phyloP scores from a whole-genome alignment of 2,329 filamentous ascomycete species.

The Ascochyta clinopodiicola region DNA sequence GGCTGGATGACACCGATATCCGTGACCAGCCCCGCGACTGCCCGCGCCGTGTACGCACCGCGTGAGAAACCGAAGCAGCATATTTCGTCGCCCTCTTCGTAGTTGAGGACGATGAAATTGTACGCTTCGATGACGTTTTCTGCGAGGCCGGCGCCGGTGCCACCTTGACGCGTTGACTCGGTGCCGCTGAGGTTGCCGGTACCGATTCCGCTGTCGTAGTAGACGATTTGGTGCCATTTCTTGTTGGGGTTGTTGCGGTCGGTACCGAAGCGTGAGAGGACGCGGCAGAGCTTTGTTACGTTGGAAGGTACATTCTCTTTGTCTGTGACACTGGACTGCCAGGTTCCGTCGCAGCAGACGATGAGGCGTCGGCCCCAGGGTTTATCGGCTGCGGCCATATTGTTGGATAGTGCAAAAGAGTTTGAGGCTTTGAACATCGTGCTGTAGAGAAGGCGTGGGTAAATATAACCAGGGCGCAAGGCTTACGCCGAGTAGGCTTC shows the following conservation, averaged over 20 bases:
- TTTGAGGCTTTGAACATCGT: not conserved
- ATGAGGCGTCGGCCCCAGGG: conserved; percentile 44
- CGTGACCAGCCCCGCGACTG: conserved; percentile 52
- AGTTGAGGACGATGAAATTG: conserved; percentile 60
- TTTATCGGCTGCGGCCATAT: conserved; percentile 15
- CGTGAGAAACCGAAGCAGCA: conserved; percentile 57
- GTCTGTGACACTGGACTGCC: conserved; percentile 42
- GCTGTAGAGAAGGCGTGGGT: too few species aligned
- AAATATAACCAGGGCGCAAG: not conserved
- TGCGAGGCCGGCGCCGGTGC: conserved; percentile 53
- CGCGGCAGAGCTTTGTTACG: conserved; percentile 44
- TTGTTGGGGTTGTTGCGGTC: conserved; percentile 30
- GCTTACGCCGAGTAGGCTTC: not conserved
- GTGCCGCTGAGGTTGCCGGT: conserved; percentile 38
- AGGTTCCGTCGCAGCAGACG: conserved; percentile 48
- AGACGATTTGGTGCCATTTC: conserved; percentile 46
- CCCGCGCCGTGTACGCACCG: conserved; percentile 54
- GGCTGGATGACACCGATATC: conserved; percentile 57
- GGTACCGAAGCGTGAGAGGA: conserved; percentile 39
- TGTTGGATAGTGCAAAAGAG: not conserved
- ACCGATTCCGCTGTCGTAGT: conserved; percentile 46
- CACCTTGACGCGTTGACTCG: conserved; percentile 45
- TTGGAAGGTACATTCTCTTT: conserved; percentile 46
- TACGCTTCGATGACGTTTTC: conserved; percentile 60
- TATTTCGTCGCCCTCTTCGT: conserved; percentile 55